Base-by-base conservation (phyloP, 345 rosid genomes). In the Aegle marmelos region DNA sequence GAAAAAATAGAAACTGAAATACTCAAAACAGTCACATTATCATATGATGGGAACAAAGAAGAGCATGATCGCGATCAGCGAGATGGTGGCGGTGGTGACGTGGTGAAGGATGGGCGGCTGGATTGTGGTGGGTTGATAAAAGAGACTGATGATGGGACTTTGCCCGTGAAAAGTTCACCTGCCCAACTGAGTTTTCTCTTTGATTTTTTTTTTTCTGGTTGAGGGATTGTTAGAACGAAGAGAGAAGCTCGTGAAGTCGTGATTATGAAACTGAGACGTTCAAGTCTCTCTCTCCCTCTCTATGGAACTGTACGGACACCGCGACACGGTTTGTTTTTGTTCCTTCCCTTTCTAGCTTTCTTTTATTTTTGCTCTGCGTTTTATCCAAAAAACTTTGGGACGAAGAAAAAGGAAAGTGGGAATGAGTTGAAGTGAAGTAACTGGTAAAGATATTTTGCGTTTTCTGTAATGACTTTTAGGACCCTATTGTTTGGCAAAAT, bases 151-250 rank as follows among this genome's bases (percentile, higher is more conserved):
- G 75, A 77, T 82, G 75, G 70, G 85, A 9, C 53, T 60, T 76
- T 64, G 76, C 86, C 79, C 89, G 92, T 88, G 91, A 88, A 79
- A 79, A 68, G 70, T 77, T 73, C 76, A 86, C 90, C 90, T 64
- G 78, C 78, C 81, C 68, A 74, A 76, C 45, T 48, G 54, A 61
- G 63, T 83, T 74, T 74, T 76, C 56, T 82, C 27, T 41, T 53
- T 53, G 2, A 13, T 37, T 39, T 6, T n/a, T 37, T 70, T 64
- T 22, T 50, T 22, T 7, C 28, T 21, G 50, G 50, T 53, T 31
- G 33, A 24, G 31, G 65, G 64, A 14, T 31, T 72, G 57, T 70
- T 59, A 53, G 36, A 72, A 62, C 13, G 41, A 21, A 41, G 59
- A 61, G 41, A 34, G 37, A 13, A 28, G 77, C 77, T 74, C 69